A percentile compares a stretch with the other conserved stretches of the same genome.
Conservation (phyloP, 1,139 yeast species). For the Candida smagusa region DNA sequence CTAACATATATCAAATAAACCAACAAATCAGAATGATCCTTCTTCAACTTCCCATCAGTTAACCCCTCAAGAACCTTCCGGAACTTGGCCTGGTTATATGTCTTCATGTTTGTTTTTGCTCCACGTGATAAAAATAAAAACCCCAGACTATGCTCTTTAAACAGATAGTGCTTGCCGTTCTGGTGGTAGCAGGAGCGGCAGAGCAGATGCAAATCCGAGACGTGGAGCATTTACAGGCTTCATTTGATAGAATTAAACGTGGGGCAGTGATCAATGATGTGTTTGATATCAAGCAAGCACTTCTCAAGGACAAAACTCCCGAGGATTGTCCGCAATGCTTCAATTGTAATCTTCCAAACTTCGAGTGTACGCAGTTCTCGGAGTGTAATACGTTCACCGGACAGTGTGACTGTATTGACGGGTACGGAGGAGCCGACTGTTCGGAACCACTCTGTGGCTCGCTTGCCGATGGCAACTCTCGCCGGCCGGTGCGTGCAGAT, state of each 20-base stretch:
- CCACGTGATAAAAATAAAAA: background rate
- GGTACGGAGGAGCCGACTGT: slow-evolving; percentile 94
- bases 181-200: background rate
- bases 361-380: slow-evolving; percentile 87
- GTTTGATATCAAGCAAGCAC: slow-evolving; percentile 17
- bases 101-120: slow-evolving; percentile 9
- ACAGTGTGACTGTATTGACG: slow-evolving; percentile 85
- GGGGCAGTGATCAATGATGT: slow-evolving; percentile 26
- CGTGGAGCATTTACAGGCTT: slow-evolving; percentile 1
- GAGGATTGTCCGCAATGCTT: slow-evolving; percentile 66
- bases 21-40: slow-evolving; percentile 43
- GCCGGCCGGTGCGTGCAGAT: slow-evolving; percentile 59
- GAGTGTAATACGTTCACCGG: slow-evolving; percentile 85
- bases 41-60: slow-evolving; percentile 17
- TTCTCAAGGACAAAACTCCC: slow-evolving; percentile 9
- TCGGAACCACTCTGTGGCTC: slow-evolving; percentile 87
- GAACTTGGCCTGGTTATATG: slow-evolving; percentile 20
- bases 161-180: background rate
- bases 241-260: slow-evolving; percentile 25
- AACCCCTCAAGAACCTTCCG: slow-evolving; percentile 18
- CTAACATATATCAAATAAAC: slow-evolving; percentile 48
- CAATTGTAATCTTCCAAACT: slow-evolving; percentile 90
- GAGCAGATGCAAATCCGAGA: background rate
- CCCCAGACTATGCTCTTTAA: background rate
- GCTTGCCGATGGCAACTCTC: slow-evolving; percentile 56